phyloP scores from a whole-genome alignment of 495 filamentous ascomycete species.

The Immersiella caudata region DNA sequence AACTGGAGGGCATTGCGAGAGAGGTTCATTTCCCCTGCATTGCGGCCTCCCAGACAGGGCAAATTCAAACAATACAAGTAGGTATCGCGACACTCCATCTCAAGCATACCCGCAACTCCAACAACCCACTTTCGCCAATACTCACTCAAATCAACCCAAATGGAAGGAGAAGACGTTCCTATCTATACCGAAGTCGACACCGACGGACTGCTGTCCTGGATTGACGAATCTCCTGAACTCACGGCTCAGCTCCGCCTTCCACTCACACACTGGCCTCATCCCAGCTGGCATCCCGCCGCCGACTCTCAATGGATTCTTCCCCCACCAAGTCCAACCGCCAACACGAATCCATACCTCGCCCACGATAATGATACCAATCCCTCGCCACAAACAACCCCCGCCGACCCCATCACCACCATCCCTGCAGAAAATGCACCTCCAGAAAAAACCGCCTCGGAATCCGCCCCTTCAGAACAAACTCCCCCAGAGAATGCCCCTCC shows the following conservation, averaged over 20 bases:
- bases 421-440: background rate
- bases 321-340: background rate
- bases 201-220: background rate
- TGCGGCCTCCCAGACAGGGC: background rate
- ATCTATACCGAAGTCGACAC: conserved; percentile 23
- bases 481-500: background rate
- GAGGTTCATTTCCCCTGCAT: background rate
- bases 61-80: background rate
- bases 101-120: background rate
- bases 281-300: background rate
- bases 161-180: conserved; percentile 10
- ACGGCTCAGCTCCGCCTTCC: background rate
- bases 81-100: background rate
- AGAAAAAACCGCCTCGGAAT: too few species aligned
- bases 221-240: background rate
- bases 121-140: background rate
- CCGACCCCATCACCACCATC: background rate
- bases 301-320: conserved; percentile 2
- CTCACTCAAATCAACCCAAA: background rate
- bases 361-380: background rate
- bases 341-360: background rate
- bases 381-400: background rate
- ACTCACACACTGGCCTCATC: conserved; percentile 8
- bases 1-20: too few species aligned
- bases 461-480: background rate